Conservation (phyloP, 208 protist genomes). For the Acanthamoeba lenticulata region DNA sequence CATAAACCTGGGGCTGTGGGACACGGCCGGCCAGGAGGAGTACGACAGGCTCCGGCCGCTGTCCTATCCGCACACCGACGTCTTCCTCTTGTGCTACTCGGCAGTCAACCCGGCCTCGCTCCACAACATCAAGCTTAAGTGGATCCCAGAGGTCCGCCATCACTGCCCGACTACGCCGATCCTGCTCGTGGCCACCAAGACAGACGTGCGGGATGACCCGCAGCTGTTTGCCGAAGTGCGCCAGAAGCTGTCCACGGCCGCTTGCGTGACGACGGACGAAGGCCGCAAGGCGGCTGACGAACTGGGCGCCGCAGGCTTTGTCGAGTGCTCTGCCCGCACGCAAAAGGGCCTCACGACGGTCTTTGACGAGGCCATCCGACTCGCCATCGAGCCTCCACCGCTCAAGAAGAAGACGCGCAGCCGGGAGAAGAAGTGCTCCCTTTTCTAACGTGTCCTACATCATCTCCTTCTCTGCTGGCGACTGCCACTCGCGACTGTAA, state of each 20-base stretch:
- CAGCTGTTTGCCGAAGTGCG: conserved; percentile 72
- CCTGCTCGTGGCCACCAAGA: conserved; percentile 83
- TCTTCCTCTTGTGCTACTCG: conserved; percentile 90
- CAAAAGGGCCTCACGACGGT: conserved; percentile 88
- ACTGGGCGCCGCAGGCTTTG: conserved; percentile 88
- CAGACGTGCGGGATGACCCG: conserved; percentile 80
- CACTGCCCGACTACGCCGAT: conserved; percentile 76
- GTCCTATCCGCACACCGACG: conserved; percentile 88
- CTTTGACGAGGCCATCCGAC: conserved; percentile 89
- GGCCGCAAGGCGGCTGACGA: conserved; percentile 76
- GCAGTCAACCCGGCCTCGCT: conserved; percentile 81
- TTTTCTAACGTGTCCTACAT: too few species aligned
- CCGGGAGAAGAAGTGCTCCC: conserved; percentile 54
- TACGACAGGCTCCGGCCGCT: conserved; percentile 90
- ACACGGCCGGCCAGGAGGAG: too few species aligned
- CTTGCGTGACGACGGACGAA: conserved; percentile 68
- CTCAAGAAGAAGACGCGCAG: conserved; percentile 72
- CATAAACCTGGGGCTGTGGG: conserved; percentile 75
- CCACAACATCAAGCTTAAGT: conserved; percentile 80
- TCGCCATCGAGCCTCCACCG: conserved; percentile 78
- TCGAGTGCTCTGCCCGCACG: conserved; percentile 92
- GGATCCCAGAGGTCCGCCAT: conserved; percentile 73
- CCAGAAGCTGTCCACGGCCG: not conserved
- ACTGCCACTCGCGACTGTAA: too few species aligned
- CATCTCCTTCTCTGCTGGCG: too few species aligned